phyloP scores from a whole-genome alignment of 2,329 filamentous ascomycete species.

The Fusarium domesticum region DNA sequence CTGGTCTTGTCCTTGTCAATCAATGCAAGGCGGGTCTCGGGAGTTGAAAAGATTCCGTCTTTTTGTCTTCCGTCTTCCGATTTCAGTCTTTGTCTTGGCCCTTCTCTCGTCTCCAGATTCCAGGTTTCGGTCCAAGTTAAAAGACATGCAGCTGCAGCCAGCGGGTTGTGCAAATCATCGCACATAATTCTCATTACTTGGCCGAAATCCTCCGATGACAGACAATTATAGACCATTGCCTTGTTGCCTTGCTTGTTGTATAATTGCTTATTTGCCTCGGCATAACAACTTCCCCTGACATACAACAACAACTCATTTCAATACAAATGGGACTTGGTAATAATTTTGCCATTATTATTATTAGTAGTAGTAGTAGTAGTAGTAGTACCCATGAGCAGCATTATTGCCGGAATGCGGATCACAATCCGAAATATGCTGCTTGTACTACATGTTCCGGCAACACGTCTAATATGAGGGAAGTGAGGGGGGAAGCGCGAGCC shows the following conservation, averaged over 20 bases:
- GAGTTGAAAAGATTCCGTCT: no score
- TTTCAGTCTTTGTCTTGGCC: no score
- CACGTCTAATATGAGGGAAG: slow-evolving; percentile 13
- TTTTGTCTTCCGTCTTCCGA: no score
- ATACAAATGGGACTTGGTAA: no score
- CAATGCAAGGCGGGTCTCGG: no score
- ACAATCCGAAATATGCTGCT: not conserved
- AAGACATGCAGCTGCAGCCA: slow-evolving; percentile 1
- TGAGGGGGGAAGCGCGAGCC: slow-evolving; percentile 22
- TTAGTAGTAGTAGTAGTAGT: no score
- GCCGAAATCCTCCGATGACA: slow-evolving; percentile 22
- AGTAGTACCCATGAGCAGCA: no score
- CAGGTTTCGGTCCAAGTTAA: slow-evolving; percentile 6
- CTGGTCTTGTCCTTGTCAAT: no score
- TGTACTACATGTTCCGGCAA: not conserved
- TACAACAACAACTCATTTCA: no score
- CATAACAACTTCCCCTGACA: not conserved
- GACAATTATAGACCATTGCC: no score
- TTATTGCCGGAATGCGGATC: not conserved
- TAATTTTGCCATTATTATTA: no score
- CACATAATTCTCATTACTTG: slow-evolving; percentile 9
- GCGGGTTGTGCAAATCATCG: slow-evolving; percentile 12
- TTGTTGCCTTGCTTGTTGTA: not conserved
- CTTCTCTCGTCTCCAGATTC: slow-evolving; percentile 13
- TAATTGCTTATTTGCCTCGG: not conserved